These are phyloP conservation scores for Suillus subaureus DNA, from an alignment of 768 basidiomycete species.

Conservation along the genomic window DNA sequence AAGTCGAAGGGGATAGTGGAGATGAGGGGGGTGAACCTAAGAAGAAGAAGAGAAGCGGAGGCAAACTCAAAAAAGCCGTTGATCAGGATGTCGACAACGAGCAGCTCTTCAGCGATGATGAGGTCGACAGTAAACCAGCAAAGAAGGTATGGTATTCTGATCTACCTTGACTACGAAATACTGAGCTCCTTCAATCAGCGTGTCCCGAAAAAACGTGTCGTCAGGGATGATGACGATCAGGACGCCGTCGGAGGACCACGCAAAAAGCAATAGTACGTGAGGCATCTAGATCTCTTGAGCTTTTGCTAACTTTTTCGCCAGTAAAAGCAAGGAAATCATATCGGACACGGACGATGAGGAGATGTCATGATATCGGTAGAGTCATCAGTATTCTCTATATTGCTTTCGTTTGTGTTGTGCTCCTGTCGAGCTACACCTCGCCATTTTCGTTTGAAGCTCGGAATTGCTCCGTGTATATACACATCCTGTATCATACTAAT, in stretches of 20 bases:
- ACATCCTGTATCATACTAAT: neutral
- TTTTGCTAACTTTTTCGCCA: slow-evolving; percentile 31
- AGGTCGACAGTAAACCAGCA: slow-evolving; percentile 54
- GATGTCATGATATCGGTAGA: slow-evolving; percentile 50
- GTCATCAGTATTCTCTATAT: slow-evolving; percentile 13
- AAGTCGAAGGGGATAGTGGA: slow-evolving; percentile 55
- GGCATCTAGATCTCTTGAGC: neutral
- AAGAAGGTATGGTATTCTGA: slow-evolving; percentile 58
- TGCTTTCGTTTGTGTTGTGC: slow-evolving; percentile 14
- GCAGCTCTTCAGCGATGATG: slow-evolving; percentile 72
- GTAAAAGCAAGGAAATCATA: slow-evolving; percentile 43
- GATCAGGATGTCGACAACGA: slow-evolving; percentile 62
- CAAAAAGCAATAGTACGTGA: slow-evolving; percentile 75
- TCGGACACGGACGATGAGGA: slow-evolving; percentile 54
- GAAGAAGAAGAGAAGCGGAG: slow-evolving; percentile 74
- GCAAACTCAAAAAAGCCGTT: slow-evolving; percentile 63
- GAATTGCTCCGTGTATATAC: neutral
- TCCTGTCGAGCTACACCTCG: neutral
- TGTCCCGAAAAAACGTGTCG: slow-evolving; percentile 69
- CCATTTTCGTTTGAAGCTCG: neutral
- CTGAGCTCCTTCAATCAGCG: slow-evolving; percentile 29
- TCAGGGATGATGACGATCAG: slow-evolving; percentile 79
- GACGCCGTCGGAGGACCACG: slow-evolving; percentile 63
- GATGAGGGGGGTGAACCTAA: slow-evolving; percentile 59
- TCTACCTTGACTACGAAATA: neutral